Evolutionary conservation across 257 asterid species (phyloP).

Genomic region (Penstemon barbatus): DNA sequence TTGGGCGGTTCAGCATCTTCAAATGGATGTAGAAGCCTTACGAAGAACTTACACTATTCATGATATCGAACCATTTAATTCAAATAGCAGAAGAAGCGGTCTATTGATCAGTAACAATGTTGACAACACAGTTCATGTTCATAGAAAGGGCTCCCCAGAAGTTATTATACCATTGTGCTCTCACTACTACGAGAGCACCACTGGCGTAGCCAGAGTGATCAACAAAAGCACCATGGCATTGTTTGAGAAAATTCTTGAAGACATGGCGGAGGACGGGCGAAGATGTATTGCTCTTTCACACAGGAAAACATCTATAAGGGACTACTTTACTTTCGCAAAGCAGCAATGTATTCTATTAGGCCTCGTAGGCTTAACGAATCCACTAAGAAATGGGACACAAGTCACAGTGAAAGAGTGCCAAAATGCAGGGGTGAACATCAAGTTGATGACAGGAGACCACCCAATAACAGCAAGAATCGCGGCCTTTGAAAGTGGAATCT

Average conservation of each 20-base stretch:
- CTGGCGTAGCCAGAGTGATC: slow-evolving; percentile 20
- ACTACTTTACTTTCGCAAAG: slow-evolving; percentile 20
- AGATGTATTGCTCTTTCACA: slow-evolving; percentile 39
- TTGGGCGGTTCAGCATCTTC: slow-evolving; percentile 26
- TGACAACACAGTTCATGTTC: slow-evolving; percentile 35
- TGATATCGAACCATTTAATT: slow-evolving; percentile 32
- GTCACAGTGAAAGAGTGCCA: no score
- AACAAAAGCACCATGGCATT: slow-evolving; percentile 3
- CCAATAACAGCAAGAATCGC: no score
- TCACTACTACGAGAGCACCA: slow-evolving; percentile 33
- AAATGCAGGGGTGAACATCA: no score
- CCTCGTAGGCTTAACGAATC: slow-evolving; percentile 6
- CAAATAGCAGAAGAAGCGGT: slow-evolving; percentile 26
- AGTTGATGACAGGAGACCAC: no score
- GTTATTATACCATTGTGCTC: slow-evolving; percentile 33
- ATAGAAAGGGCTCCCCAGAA: slow-evolving; percentile 31
- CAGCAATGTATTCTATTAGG: slow-evolving; percentile 31
- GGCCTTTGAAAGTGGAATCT: slow-evolving; percentile 24
- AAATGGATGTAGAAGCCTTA: slow-evolving; percentile 27
- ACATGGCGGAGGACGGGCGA: slow-evolving; percentile 30
- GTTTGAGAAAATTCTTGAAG: slow-evolving; percentile 25
- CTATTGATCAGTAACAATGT: slow-evolving; percentile 27
- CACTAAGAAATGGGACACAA: no score
- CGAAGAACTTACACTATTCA: slow-evolving; percentile 24
- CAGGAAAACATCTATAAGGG: slow-evolving; percentile 29